These are phyloP conservation scores for Solanum hybrid DNA, from an alignment of 305 asterid species.

Conservation along the genomic window DNA sequence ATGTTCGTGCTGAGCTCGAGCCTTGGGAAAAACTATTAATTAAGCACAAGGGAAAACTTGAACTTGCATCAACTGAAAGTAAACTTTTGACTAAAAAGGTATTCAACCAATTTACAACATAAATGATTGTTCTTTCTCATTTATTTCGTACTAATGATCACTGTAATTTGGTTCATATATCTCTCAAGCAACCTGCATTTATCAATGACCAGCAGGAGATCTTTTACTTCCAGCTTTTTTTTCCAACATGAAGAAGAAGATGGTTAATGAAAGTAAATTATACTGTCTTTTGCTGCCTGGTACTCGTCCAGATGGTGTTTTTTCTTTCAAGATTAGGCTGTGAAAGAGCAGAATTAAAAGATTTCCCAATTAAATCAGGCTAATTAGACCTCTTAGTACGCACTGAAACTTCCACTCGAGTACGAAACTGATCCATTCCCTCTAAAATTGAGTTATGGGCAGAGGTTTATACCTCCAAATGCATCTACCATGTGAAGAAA, in stretches of 20 bases:
- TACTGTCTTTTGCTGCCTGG: not conserved
- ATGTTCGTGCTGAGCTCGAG: constrained; percentile 66
- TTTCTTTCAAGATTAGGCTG: not conserved
- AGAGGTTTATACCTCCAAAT: not conserved
- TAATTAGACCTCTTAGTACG: not conserved
- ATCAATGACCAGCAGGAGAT: not conserved
- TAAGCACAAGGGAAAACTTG: constrained; percentile 75
- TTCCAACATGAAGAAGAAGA: not conserved
- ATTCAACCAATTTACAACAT: not conserved
- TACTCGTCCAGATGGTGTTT: not conserved
- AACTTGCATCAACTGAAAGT: constrained; percentile 66
- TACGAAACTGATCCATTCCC: not conserved
- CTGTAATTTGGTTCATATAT: not conserved
- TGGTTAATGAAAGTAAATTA: not conserved
- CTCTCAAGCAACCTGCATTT: not conserved
- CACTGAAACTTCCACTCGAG: not conserved
- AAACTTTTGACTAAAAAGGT: constrained; percentile 74
- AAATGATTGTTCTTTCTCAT: not conserved
- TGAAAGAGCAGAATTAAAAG: not conserved
- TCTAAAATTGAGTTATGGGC: not conserved
- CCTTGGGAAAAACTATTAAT: constrained; percentile 94
- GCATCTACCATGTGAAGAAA: not conserved
- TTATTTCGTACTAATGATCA: not conserved
- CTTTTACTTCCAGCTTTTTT: not conserved
- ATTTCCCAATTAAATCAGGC: not conserved